A percentile compares a stretch with the other conserved stretches of the same genome.
phyloP scores from a whole-genome alignment of 108 stramenopile species.

The Heterococcus sp. region DNA sequence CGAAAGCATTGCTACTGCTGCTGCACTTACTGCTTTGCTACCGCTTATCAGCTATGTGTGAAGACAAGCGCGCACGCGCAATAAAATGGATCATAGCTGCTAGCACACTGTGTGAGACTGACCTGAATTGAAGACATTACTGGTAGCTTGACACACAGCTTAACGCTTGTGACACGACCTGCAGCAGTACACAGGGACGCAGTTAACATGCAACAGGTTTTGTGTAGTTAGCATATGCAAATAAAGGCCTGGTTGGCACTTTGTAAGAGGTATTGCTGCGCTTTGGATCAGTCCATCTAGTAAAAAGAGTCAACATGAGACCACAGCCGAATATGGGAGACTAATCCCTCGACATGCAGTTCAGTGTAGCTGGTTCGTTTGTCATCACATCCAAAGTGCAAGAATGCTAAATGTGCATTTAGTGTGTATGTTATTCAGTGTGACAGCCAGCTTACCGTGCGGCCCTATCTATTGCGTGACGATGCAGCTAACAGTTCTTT shows the following conservation, averaged over 20 bases:
- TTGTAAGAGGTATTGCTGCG: background rate
- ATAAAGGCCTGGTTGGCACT: background rate
- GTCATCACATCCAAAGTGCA: background rate
- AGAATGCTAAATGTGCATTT: no score
- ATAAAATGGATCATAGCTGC: background rate
- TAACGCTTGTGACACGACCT: no score
- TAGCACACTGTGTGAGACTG: background rate
- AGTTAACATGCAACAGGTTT: background rate
- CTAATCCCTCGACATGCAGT: background rate
- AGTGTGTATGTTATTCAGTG: no score
- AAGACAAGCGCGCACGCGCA: background rate
- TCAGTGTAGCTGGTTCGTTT: slow-evolving; percentile 1
- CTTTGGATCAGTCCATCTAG: slow-evolving; percentile 1
- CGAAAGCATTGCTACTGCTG: background rate
- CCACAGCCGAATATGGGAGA: background rate
- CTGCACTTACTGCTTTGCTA: background rate
- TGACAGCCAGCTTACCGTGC: no score
- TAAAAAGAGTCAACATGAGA: background rate
- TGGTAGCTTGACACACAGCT: no score
- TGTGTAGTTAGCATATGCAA: background rate
- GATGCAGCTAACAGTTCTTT: no score
- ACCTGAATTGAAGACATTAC: no score
- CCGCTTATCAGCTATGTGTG: background rate
- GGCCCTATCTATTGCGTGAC: no score
- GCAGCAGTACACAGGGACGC: background rate